These are phyloP conservation scores for Pestalotiopsis fici DNA, from an alignment of 2,329 filamentous ascomycete species.

Conservation along the genomic window DNA sequence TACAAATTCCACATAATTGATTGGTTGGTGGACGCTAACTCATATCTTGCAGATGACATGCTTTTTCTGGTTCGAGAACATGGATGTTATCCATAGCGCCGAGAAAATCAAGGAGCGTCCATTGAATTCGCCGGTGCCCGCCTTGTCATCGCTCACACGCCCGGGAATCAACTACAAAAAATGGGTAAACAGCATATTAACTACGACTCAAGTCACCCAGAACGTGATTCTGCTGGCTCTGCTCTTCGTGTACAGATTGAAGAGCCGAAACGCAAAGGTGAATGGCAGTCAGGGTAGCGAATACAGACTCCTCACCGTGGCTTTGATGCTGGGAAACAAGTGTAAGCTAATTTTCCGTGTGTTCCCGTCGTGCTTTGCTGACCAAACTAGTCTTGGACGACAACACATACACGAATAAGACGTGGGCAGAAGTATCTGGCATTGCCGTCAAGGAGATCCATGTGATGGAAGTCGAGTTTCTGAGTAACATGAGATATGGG, in stretches of 20 bases:
- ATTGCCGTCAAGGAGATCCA: conserved; percentile 95
- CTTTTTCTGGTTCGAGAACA: conserved; percentile 95
- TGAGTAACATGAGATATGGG: conserved; percentile 97
- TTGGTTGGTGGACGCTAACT: too few species aligned
- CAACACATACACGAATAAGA: conserved; percentile 99
- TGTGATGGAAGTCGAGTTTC: conserved; percentile 99
- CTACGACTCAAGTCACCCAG: conserved; percentile 93
- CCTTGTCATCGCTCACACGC: conserved; percentile 69
- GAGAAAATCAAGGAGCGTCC: conserved; percentile 56
- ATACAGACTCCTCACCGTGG: conserved; percentile 88
- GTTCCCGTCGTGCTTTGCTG: not conserved
- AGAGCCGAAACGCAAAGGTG: conserved; percentile 85
- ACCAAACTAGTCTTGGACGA: conserved; percentile 76
- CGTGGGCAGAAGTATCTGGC: conserved; percentile 96
- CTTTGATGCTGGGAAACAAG: conserved; percentile 97
- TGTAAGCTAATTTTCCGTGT: conserved; percentile 53
- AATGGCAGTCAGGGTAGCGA: conserved; percentile 93
- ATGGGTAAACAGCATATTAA: conserved; percentile 89
- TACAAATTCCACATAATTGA: too few species aligned
- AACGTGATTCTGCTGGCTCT: conserved; percentile 91
- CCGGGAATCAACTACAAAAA: conserved; percentile 83
- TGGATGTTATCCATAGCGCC: conserved; percentile 74
- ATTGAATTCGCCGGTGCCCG: conserved; percentile 37
- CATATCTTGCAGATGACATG: conserved; percentile 73
- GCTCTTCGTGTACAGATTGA: conserved; percentile 90